These are phyloP conservation scores for Rhytidhysteron rufulum DNA, from an alignment of 2,329 filamentous ascomycete species.

Conservation along the genomic window DNA sequence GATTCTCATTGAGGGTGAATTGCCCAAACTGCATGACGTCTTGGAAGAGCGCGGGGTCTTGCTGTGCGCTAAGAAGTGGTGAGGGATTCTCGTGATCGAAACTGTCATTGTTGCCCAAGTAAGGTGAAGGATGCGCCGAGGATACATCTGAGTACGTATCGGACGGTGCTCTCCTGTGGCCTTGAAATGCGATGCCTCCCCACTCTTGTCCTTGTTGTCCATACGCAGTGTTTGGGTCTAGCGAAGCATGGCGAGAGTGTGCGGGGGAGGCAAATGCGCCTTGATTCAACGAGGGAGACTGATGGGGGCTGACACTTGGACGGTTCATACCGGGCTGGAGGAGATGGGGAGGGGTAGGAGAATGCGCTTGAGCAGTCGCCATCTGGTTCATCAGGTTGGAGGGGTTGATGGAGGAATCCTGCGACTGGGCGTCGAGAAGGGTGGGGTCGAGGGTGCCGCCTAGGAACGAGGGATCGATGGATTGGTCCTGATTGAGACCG, in stretches of 20 bases:
- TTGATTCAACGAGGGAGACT: constrained; percentile 53
- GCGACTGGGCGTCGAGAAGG: constrained; percentile 38
- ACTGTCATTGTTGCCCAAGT: constrained; percentile 70
- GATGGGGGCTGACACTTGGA: constrained; percentile 49
- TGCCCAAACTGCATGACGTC: constrained; percentile 73
- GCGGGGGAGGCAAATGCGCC: constrained; percentile 50
- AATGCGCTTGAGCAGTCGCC: constrained; percentile 47
- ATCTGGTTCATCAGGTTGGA: constrained; percentile 49
- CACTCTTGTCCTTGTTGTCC: constrained; percentile 55
- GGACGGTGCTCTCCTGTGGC: constrained; percentile 82
- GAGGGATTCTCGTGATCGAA: constrained; percentile 79
- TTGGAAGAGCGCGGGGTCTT: constrained; percentile 70
- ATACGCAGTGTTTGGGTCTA: constrained; percentile 61
- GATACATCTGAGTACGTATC: constrained; percentile 83
- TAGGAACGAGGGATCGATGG: constrained; percentile 58
- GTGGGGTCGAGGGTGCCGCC: constrained; percentile 41
- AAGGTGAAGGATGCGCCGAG: constrained; percentile 79
- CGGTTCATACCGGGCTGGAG: constrained; percentile 51
- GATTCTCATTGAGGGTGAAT: constrained; percentile 63
- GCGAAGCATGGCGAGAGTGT: constrained; percentile 57
- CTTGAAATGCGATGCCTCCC: constrained; percentile 63
- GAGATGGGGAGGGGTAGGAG: constrained; percentile 55
- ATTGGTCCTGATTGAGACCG: constrained; percentile 53
- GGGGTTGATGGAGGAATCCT: constrained; percentile 44
- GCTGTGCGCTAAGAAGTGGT: constrained; percentile 69